A percentile compares a stretch with the other conserved stretches of the same genome.
Conservation (phyloP, 2,329 filamentous ascomycete species). For the Lachnellula occidentalis region DNA sequence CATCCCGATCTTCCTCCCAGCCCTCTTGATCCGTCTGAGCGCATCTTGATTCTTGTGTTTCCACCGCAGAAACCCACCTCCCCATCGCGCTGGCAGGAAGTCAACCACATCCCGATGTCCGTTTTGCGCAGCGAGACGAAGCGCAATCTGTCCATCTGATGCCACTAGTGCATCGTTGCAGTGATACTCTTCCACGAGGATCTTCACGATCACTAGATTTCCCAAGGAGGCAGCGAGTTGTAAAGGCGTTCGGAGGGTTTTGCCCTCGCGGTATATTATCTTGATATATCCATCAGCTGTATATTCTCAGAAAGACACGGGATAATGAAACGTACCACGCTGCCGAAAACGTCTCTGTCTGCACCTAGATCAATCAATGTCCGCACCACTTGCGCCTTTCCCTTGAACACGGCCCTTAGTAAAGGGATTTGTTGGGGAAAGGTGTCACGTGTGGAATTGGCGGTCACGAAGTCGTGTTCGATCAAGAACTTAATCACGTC, state of each 20-base stretch:
- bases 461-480: conserved; percentile 2
- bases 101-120: conserved; percentile 40
- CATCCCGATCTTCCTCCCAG: conserved; percentile 19
- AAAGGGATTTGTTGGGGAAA: conserved; percentile 6
- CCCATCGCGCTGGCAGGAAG: conserved; percentile 37
- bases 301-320: not conserved
- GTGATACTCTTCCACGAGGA: conserved; percentile 36
- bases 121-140: conserved; percentile 39
- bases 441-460: not conserved
- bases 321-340: not conserved
- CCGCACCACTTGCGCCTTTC: conserved; percentile 8
- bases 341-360: conserved; percentile 8
- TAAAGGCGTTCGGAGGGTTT: conserved; percentile 36
- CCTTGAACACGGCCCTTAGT: conserved; percentile 5
- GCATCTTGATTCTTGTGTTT: conserved; percentile 30
- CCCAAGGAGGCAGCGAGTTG: conserved; percentile 39
- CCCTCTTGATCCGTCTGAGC: conserved; percentile 24
- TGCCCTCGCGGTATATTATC: not conserved
- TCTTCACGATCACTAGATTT: conserved; percentile 36
- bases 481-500: conserved; percentile 3
- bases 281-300: not conserved
- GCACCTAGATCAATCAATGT: conserved; percentile 10
- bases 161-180: conserved; percentile 41
- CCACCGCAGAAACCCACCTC: conserved; percentile 36
- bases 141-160: conserved; percentile 40